Evolutionary conservation across 441 rosid species (phyloP), one percentile per base, ranked within the genome.

Genomic region (Mallotus repandus): DNA sequence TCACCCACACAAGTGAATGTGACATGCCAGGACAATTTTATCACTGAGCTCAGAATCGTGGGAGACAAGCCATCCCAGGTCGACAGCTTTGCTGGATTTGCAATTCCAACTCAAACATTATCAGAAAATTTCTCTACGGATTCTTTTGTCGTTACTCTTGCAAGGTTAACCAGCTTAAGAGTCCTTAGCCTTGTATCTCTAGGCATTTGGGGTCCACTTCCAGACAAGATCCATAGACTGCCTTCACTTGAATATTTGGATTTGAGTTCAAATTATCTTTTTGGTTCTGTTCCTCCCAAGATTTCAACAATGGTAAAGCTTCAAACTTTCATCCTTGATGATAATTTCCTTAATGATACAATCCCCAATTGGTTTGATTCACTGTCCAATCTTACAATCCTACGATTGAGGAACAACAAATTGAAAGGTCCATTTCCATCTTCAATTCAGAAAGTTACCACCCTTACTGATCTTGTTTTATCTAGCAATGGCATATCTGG

Each of bases 151-250:
- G 80, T 87, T 50, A 91, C 95, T 57, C 83, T 91, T 25, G 71
- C 89, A 45, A 86, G 95, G 79, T 81, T 91, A 19, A 86, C 77
- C 56, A 77, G 83, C 63, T 83, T 91, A 69, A 86, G 82, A 79
- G 89, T 85, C 60, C 92, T 91, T 66, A 83, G 84, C 72, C 79
- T 91, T 60, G 73, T 84, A 66, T 86, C 92, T 73, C 59, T 89
- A 57, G 95, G 97, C 52, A 88, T 91, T 67, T 89, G 97, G 97
- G 97, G 97, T 41, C 83, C 87, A 29, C 87, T 89, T 61, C 93
- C 92, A 7, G 92, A 86, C 83, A 91, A 91, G 69, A 87, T 89
- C 63, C 94, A 82, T 74, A 62, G 97, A 62, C 71, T 91, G 68
- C 76, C 80, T 70, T 81, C 88, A 25, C 91, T 91, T 19, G 92